These are phyloP conservation scores for Orbilia blumenaviensis DNA, from an alignment of 2,329 filamentous ascomycete species.

Conservation along the genomic window DNA sequence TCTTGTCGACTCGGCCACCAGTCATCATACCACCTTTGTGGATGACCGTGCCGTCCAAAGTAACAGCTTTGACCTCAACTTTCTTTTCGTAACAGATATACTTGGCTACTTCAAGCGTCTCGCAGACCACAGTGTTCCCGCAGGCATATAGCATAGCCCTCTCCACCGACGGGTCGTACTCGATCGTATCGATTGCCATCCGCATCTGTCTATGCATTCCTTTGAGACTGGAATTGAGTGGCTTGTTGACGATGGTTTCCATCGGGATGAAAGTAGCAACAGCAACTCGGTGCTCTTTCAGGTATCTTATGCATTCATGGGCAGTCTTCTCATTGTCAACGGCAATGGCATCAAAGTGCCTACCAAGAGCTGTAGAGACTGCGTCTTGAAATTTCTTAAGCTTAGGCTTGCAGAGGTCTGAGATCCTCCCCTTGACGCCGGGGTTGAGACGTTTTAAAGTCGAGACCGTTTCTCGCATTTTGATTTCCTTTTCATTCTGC, in stretches of 20 bases:
- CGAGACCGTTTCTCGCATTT: slow-evolving; percentile 82
- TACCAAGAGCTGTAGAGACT: slow-evolving; percentile 88
- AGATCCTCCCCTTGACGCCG: slow-evolving; percentile 87
- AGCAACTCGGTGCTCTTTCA: slow-evolving; percentile 86
- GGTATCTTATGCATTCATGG: slow-evolving; percentile 90
- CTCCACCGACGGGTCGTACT: slow-evolving; percentile 87
- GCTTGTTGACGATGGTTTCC: slow-evolving; percentile 95
- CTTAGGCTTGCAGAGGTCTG: slow-evolving; percentile 92
- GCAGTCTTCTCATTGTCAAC: slow-evolving; percentile 95
- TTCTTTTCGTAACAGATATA: slow-evolving; percentile 85
- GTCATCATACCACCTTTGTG: slow-evolving; percentile 98
- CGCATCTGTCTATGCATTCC: slow-evolving; percentile 83
- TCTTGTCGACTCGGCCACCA: slow-evolving; percentile 83
- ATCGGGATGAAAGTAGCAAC: slow-evolving; percentile 95
- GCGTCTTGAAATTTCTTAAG: slow-evolving; percentile 96
- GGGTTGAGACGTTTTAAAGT: slow-evolving; percentile 90
- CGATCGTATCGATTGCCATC: slow-evolving; percentile 93
- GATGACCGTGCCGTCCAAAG: slow-evolving; percentile 92
- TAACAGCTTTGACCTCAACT: slow-evolving; percentile 92
- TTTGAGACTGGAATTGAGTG: slow-evolving; percentile 88
- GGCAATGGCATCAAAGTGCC: slow-evolving; percentile 92
- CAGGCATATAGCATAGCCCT: slow-evolving; percentile 95
- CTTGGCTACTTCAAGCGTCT: slow-evolving; percentile 84
- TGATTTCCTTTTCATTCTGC: slow-evolving; percentile 81
- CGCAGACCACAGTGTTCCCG: slow-evolving; percentile 92